Conservation (phyloP, 176 grass and related monocot genomes). For the Eleusine coracana region DNA sequence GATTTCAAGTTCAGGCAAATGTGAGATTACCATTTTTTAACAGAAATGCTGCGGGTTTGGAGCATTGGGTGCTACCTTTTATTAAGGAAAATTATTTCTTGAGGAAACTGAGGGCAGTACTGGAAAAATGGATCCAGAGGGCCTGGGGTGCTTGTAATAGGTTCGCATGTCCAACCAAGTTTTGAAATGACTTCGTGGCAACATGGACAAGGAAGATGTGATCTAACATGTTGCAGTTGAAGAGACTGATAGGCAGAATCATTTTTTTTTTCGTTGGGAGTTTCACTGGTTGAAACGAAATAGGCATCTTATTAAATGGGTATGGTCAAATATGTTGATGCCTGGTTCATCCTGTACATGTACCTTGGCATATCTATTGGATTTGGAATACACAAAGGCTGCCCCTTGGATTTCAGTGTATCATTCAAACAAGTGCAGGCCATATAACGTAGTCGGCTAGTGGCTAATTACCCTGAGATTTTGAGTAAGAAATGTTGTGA, state of each 20-base stretch:
- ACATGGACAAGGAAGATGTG: neutral
- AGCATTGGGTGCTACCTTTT: neutral
- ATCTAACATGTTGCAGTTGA: neutral
- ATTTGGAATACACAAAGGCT: neutral
- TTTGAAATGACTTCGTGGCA: neutral
- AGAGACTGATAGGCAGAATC: neutral
- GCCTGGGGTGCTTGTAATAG: neutral
- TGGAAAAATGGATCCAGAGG: neutral
- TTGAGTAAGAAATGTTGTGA: no score
- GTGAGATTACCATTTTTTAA: neutral
- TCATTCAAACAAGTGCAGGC: neutral
- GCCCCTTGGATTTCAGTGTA: neutral
- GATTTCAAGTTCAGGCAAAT: neutral
- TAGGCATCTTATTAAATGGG: neutral
- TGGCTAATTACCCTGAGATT: neutral
- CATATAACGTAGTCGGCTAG: neutral
- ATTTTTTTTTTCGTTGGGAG: neutral
- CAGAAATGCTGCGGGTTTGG: neutral
- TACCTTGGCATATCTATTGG: neutral
- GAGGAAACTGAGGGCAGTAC: neutral
- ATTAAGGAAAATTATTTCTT: neutral
- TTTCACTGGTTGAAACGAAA: constrained; percentile 1
- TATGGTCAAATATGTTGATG: neutral
- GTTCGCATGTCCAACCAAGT: neutral
- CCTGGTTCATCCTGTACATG: neutral